Base-by-base conservation (phyloP, 1,284 basidiomycete species). In the Pholiota adiposa region DNA sequence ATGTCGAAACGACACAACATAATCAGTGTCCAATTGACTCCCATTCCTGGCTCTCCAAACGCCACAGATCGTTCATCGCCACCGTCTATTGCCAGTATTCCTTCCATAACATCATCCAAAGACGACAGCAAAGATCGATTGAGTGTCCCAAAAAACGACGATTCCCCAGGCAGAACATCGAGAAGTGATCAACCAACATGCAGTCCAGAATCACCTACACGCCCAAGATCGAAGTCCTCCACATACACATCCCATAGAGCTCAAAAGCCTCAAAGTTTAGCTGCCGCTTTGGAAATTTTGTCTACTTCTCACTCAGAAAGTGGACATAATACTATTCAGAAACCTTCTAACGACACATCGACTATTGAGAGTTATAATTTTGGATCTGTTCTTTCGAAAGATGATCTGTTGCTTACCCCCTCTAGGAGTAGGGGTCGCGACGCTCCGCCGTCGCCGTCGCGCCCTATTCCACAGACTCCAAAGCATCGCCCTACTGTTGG, bases 31-130 rank as follows among this genome's bases (percentile, higher is more conserved):
- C 75, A 83, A 33, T 75, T 88, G 18, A 80, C 84, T 25, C 84
- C 86, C 18, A 88, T 88, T 49, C 86, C 86, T 40, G 84, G 82
- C 27, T 87, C 85, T 41, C 84, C 83, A 6, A 82, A 83, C 67
- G 69, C 72, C 27, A 83, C 83, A 29, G 85, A 87, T 49, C 77
- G 71, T n/a, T 83, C 83, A 21, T 64, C 72, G 12, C 75, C 80
- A 48, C 74, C 81, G 14, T 78, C 81, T n/a, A 71, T 77, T 6
- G 70, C 76, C 3, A 75, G 76, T 1, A 67, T 70, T 16, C 68
- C 71, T 56, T 73, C 77, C 23, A 40, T 58, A 14, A 61, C 64
- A 38, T 66, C 62, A 27, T 52, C 57, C 43, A 54, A 59, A 16
- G 51, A 63, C 23, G 61, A 67, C 44, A 43, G 65, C 21, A 69